These are phyloP conservation scores for Pyrrhoderma lamaoense DNA, from an alignment of 1,284 basidiomycete species.

Conservation along the genomic window DNA sequence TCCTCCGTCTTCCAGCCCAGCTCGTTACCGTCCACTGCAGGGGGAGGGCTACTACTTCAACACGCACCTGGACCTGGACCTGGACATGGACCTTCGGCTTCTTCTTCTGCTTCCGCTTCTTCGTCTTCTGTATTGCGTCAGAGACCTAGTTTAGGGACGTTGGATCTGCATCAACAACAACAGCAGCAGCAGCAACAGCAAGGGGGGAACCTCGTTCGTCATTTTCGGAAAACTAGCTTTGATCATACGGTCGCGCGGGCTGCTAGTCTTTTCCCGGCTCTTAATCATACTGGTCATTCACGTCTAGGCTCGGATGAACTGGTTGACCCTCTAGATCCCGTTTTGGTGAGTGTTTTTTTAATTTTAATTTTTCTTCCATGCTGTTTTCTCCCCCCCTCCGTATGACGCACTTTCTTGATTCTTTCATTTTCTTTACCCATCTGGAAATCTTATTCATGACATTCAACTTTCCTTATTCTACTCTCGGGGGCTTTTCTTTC, in stretches of 20 bases:
- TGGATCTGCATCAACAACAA: slow-evolving; percentile 35
- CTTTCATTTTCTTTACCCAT: too few relatives aligned
- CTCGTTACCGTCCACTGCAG: slow-evolving; percentile 58
- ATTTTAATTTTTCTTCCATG: background rate
- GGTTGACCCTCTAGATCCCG: slow-evolving; percentile 6
- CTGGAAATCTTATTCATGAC: too few relatives aligned
- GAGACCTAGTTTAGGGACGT: slow-evolving; percentile 31
- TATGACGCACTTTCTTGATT: too few relatives aligned
- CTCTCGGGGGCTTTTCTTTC: too few relatives aligned
- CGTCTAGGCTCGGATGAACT: slow-evolving; percentile 10
- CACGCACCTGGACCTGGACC: slow-evolving; percentile 30
- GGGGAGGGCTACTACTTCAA: too few relatives aligned
- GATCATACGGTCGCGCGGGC: slow-evolving; percentile 79
- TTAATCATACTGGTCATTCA: slow-evolving; percentile 34
- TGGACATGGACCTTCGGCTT: too few relatives aligned
- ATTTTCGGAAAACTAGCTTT: slow-evolving; percentile 87
- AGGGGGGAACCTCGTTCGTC: slow-evolving; percentile 37
- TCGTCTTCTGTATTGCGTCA: slow-evolving; percentile 30
- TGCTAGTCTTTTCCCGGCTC: slow-evolving; percentile 44
- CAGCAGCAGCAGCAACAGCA: background rate
- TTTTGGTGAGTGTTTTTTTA: slow-evolving; percentile 15
- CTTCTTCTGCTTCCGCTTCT: background rate
- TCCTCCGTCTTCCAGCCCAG: slow-evolving; percentile 51
- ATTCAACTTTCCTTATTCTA: too few relatives aligned
- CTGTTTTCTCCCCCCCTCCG: too few relatives aligned